These are phyloP conservation scores for Styphnolobium japonicum DNA, from an alignment of 306 rosid genomes.

Conservation along the genomic window DNA sequence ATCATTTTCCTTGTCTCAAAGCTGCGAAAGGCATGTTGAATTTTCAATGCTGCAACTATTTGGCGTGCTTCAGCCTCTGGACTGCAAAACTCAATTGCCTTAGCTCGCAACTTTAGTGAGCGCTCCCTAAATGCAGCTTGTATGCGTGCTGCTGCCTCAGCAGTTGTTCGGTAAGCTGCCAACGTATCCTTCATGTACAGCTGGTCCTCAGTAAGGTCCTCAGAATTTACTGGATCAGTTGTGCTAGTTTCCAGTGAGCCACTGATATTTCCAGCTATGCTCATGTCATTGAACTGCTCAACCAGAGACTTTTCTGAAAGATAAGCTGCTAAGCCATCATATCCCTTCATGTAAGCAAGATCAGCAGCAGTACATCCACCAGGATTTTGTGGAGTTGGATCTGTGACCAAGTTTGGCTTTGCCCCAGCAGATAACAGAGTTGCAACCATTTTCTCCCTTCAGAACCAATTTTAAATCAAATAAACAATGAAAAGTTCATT, in stretches of 20 bases:
- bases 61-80: conserved; percentile 81
- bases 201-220: conserved; percentile 77
- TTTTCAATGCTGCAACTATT: conserved; percentile 92
- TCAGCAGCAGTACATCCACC: conserved; percentile 83
- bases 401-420: conserved; percentile 87
- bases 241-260: conserved; percentile 63
- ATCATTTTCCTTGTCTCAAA: conserved; percentile 47
- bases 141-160: conserved; percentile 92
- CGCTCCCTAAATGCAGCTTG: conserved; percentile 84
- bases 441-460: conserved; percentile 89
- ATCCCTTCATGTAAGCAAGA: conserved; percentile 69
- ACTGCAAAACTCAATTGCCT: conserved; percentile 30
- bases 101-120: conserved; percentile 49
- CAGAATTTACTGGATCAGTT: conserved; percentile 40
- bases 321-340: conserved; percentile 87
- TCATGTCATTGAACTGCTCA: conserved; percentile 78
- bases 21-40: conserved; percentile 92
- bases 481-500: background rate
- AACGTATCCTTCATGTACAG: conserved; percentile 63
- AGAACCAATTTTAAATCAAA: conserved; percentile 15
- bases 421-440: conserved; percentile 72
- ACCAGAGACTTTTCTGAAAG: conserved; percentile 90
- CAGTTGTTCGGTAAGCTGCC: conserved; percentile 79
- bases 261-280: conserved; percentile 82
- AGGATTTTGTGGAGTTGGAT: conserved; percentile 73